phyloP scores from a whole-genome alignment of 2,329 filamentous ascomycete genomes.

The Sporothrix schenckii region DNA sequence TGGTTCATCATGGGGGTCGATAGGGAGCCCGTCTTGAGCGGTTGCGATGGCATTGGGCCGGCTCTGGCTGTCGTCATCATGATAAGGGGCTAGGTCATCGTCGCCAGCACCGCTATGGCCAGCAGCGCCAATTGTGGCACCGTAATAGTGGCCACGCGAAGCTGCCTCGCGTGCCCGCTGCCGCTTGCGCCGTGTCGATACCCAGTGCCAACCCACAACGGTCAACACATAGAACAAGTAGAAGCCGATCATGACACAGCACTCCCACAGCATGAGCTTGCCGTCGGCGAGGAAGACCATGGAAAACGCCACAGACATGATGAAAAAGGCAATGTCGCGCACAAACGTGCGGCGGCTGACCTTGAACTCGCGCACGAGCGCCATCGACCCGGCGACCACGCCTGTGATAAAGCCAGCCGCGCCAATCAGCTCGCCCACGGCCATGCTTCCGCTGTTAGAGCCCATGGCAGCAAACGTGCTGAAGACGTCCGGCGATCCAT shows the following conservation, averaged over 20 bases:
- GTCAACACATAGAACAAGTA: constrained; percentile 87
- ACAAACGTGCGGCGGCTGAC: constrained; percentile 89
- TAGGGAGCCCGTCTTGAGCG: not conserved
- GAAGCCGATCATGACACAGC: constrained; percentile 83
- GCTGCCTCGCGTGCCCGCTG: constrained; percentile 68
- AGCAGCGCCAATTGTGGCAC: constrained; percentile 46
- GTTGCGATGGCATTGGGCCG: not conserved
- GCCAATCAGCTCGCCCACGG: constrained; percentile 91
- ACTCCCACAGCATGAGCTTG: constrained; percentile 84
- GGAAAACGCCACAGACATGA: constrained; percentile 81
- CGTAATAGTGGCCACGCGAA: constrained; percentile 73
- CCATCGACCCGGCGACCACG: constrained; percentile 96
- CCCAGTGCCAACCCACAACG: constrained; percentile 93
- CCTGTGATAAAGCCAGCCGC: constrained; percentile 95
- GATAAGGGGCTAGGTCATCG: constrained; percentile 67
- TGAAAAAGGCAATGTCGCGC: constrained; percentile 89
- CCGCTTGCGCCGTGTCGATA: constrained; percentile 64
- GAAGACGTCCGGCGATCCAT: constrained; percentile 97
- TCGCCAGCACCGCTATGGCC: constrained; percentile 50
- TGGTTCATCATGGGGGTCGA: constrained; percentile 54
- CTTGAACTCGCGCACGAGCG: constrained; percentile 89
- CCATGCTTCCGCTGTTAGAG: constrained; percentile 95
- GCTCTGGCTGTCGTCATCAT: constrained; percentile 50
- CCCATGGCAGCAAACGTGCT: constrained; percentile 98
- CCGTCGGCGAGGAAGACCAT: constrained; percentile 88